Evolutionary conservation across 768 basidiomycete species (phyloP), one percentile per base, ranked within the genome.

Genomic region (Amylocystis lapponica): DNA sequence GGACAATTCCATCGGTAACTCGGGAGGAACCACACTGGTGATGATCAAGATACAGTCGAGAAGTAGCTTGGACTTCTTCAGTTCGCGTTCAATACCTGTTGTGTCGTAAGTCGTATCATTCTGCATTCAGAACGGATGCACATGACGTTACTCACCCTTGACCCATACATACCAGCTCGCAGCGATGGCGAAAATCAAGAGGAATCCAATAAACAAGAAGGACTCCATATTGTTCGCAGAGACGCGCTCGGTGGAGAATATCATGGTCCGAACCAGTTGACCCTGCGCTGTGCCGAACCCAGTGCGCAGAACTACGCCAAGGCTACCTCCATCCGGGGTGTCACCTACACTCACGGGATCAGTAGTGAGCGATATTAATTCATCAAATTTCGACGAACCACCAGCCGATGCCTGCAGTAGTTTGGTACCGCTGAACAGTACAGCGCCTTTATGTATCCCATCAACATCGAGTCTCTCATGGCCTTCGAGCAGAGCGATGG

Each of bases 151-250:
- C 74, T 48, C 17, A 85, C 92, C 95, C 70, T 93, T 91, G 23
- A 84, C 77, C 96, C 96, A 98, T 20, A 98, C 96, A 67, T 99
- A 98, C 76, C 93, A 95, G 57, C 86, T 90, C 0, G 96, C 96
- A 25, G 95, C 95, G 53, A 98, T 86, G 31, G 96, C 96, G 58
- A 99, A 98, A 49, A 97, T 88, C 42, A 98, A 80, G 13, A 98
- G 70, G 75, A 99, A 98, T 3, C 93, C 96, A 48, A 99, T 97
- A 69, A 99, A 99, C 45, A 97, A 66, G 80, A 97, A 98, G 0
- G 84, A 85, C 60, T 99, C 96, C 47, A 86, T 38, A 63, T 95
- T 98, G 66, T 98, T 98, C 20, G 96, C 96, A 7, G 92, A 90
- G 17, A 99, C 83, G 5, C 93, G 86, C 57, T 99, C 96, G 0